These are phyloP conservation scores for Kandelia obovata DNA, from an alignment of 345 rosid species.

Conservation along the genomic window DNA sequence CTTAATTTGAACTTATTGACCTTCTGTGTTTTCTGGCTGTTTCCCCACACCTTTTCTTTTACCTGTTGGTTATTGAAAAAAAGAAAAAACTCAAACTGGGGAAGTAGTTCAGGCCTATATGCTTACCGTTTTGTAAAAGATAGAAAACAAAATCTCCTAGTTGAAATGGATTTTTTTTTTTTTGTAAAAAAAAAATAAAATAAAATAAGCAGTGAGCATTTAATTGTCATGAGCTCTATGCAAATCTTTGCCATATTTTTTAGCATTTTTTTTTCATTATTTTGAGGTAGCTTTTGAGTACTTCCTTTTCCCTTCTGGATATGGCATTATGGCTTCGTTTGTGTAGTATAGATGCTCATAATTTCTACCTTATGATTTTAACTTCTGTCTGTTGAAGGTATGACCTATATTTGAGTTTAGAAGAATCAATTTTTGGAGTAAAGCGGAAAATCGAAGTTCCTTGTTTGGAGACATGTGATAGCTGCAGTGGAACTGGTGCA, in stretches of 20 bases:
- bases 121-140: too few species aligned
- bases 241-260: background rate
- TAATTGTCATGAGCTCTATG: background rate
- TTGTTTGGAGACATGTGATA: slow-evolving; percentile 60
- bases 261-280: background rate
- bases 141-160: too few species aligned
- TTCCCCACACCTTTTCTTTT: too few species aligned
- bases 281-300: background rate
- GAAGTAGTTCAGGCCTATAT: too few species aligned
- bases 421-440: slow-evolving; percentile 86
- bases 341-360: background rate
- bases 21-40: too few species aligned
- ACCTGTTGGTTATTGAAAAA: too few species aligned
- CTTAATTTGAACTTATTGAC: too few species aligned
- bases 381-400: slow-evolving; percentile 39
- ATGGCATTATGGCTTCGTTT: background rate
- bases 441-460: slow-evolving; percentile 60
- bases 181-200: too few species aligned
- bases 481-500: slow-evolving; percentile 85
- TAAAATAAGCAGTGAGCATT: background rate
- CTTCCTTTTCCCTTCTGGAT: background rate
- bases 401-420: slow-evolving; percentile 70
- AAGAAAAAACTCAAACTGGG: too few species aligned
- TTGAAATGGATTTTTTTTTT: too few species aligned
- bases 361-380: background rate